Evolutionary conservation across 2,329 filamentous ascomycete species (phyloP).

Genomic region (Ophiocordyceps australis): DNA sequence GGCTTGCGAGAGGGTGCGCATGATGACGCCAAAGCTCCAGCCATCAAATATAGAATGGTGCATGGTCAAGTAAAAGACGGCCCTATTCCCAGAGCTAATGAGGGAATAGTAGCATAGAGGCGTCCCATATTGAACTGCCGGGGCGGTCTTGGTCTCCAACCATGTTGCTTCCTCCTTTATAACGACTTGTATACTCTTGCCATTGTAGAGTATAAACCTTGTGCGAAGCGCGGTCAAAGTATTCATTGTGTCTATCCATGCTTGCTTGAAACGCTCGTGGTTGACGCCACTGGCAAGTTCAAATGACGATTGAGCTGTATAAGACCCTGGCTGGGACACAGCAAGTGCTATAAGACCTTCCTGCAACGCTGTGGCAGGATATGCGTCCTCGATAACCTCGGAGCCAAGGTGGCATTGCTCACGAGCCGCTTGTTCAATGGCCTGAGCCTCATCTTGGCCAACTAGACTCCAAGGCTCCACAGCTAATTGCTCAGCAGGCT

Average conservation of each 20-base stretch:
- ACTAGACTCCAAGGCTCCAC: neutral
- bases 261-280: slow-evolving; percentile 8
- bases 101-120: slow-evolving; percentile 1
- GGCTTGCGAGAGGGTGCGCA: neutral
- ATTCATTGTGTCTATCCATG: slow-evolving; percentile 7
- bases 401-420: neutral
- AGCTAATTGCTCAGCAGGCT: too few relatives aligned
- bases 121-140: slow-evolving; percentile 1
- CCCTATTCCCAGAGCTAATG: neutral
- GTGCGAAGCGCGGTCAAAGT: slow-evolving; percentile 3
- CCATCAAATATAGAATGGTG: slow-evolving; percentile 9
- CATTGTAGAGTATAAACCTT: slow-evolving; percentile 2
- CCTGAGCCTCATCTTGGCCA: neutral
- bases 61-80: slow-evolving; percentile 5
- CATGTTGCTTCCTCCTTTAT: neutral
- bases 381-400: slow-evolving; percentile 11
- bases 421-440: neutral
- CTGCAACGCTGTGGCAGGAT: slow-evolving; percentile 18
- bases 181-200: slow-evolving; percentile 2
- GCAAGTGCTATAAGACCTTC: slow-evolving; percentile 18
- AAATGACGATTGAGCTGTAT: slow-evolving; percentile 12
- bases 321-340: slow-evolving; percentile 11
- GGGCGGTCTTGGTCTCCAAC: neutral
- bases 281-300: slow-evolving; percentile 6
- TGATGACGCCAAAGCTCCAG: slow-evolving; percentile 3